Evolutionary conservation across 2,329 filamentous ascomycete species (phyloP).

Genomic region (Neofusicoccum parvum): DNA sequence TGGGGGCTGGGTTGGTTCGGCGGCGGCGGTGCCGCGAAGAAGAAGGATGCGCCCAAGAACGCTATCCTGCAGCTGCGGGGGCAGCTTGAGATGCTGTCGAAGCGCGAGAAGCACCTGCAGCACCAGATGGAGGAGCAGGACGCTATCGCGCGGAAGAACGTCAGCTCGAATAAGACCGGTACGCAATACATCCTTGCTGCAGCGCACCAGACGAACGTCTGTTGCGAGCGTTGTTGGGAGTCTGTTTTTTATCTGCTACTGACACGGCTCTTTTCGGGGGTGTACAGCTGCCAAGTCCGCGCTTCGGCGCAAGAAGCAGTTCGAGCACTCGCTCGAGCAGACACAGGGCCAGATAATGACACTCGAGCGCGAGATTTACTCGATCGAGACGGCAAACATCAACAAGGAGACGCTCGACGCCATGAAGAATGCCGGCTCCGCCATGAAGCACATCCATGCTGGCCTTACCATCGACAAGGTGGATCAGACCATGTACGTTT

Average conservation of each 20-base stretch:
- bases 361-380: constrained; percentile 91
- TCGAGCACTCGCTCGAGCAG: constrained; percentile 89
- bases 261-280: not conserved
- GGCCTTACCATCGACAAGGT: constrained; percentile 93
- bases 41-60: constrained; percentile 94
- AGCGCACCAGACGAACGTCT: no score
- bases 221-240: no score
- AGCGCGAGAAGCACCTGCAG: constrained; percentile 88
- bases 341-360: constrained; percentile 87
- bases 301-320: constrained; percentile 89
- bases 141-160: constrained; percentile 81
- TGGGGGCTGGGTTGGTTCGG: constrained; percentile 78
- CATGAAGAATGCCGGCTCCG: constrained; percentile 84
- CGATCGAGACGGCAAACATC: constrained; percentile 97
- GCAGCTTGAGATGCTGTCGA: constrained; percentile 96
- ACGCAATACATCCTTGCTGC: constrained; percentile 27
- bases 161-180: constrained; percentile 90
- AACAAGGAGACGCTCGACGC: constrained; percentile 94
- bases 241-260: not conserved
- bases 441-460: constrained; percentile 92
- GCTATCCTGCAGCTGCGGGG: constrained; percentile 85
- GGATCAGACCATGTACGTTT: constrained; percentile 85
- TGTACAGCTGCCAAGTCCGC: constrained; percentile 81
- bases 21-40: constrained; percentile 73
- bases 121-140: constrained; percentile 94